phyloP scores from a whole-genome alignment of 371 early-diverging fungal genomes.

The Mucor sp. region DNA sequence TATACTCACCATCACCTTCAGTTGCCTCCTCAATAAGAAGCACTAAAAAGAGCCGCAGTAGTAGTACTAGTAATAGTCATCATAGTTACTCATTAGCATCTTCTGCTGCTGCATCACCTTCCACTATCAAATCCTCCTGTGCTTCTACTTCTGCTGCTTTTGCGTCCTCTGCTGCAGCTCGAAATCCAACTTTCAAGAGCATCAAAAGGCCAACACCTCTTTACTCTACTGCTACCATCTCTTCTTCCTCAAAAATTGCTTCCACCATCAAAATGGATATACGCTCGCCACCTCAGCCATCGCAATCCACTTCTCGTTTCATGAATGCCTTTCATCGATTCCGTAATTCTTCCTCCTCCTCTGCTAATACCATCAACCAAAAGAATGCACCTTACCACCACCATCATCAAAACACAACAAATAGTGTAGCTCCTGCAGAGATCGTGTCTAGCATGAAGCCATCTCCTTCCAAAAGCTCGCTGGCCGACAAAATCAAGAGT shows the following conservation, averaged over 20 bases:
- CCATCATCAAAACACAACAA: background rate
- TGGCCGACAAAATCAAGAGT: conserved; percentile 24
- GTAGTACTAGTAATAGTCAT: background rate
- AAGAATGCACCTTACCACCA: background rate
- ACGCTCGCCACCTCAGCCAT: conserved; percentile 17
- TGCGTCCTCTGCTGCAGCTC: conserved; percentile 2
- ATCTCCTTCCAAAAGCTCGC: conserved; percentile 7
- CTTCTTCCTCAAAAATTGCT: conserved; percentile 4
- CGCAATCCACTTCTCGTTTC: conserved; percentile 22
- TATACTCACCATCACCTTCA: conserved; percentile 6
- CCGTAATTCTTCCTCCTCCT: background rate
- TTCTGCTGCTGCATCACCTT: background rate
- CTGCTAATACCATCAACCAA: background rate
- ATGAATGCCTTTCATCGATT: conserved; percentile 20
- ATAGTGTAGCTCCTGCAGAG: conserved; percentile 9
- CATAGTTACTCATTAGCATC: background rate
- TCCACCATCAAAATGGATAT: conserved; percentile 10
- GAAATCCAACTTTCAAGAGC: background rate
- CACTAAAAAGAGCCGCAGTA: background rate
- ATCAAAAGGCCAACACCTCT: background rate
- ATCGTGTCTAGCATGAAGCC: background rate
- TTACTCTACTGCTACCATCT: background rate
- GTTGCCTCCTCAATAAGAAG: conserved; percentile 2
- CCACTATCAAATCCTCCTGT: background rate
- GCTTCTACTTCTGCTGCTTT: background rate